Evolutionary conservation across 495 filamentous ascomycete species (phyloP).

Genomic region (Parachaetomium inaequale): DNA sequence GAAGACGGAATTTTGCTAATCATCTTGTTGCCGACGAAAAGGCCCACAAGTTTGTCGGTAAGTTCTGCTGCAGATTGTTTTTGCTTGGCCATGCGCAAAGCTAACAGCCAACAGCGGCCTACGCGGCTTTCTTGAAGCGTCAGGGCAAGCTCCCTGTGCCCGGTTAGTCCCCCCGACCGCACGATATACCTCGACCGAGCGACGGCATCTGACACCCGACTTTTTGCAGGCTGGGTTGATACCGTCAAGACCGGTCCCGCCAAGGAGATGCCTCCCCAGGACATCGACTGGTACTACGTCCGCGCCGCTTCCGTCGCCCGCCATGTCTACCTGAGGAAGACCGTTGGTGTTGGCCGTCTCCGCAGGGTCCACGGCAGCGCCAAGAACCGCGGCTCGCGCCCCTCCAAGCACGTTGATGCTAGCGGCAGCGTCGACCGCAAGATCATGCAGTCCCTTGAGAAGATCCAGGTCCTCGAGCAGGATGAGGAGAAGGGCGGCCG

Average conservation of each 20-base stretch:
- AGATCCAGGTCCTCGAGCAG: constrained; percentile 94
- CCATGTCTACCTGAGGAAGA: constrained; percentile 98
- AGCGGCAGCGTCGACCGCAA: constrained; percentile 93
- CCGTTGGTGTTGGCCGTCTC: constrained; percentile 91
- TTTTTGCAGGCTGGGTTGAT: constrained; percentile 80
- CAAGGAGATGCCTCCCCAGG: constrained; percentile 96
- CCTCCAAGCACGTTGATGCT: constrained; percentile 93
- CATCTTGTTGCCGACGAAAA: constrained; percentile 43
- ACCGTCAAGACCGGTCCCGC: constrained; percentile 95
- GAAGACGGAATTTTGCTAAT: constrained; percentile 60
- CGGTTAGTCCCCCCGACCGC: constrained; percentile 50
- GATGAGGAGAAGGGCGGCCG: constrained; percentile 97
- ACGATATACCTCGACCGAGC: not conserved
- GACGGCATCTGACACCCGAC: constrained; percentile 4
- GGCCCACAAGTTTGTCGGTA: constrained; percentile 84
- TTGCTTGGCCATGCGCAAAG: not conserved
- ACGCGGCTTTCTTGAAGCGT: constrained; percentile 96
- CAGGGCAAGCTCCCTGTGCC: constrained; percentile 98
- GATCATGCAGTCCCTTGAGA: constrained; percentile 92
- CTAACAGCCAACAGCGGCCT: constrained; percentile 51
- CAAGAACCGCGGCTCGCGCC: constrained; percentile 94
- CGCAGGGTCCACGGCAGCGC: constrained; percentile 76
- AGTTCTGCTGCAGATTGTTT: not conserved
- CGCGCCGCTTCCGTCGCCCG: constrained; percentile 93
- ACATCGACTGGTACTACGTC: constrained; percentile 98